Conservation (phyloP, 176 grass and related monocot species). For the Rhynchospora tenuis region DNA sequence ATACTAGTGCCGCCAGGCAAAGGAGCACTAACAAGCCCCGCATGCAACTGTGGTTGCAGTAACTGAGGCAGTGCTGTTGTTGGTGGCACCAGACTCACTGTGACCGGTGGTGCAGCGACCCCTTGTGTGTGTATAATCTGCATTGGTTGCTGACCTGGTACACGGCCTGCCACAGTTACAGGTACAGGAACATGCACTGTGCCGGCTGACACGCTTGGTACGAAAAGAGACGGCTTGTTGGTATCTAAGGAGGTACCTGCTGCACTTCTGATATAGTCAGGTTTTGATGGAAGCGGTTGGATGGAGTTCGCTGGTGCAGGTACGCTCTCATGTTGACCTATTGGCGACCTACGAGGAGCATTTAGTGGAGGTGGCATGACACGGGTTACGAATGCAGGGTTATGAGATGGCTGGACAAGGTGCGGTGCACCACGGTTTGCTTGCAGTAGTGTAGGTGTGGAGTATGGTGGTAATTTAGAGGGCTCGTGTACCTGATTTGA, state of each 20-base stretch:
- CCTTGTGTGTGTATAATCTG: conserved; percentile 34
- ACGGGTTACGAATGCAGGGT: conserved; percentile 33
- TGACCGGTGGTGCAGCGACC: conserved; percentile 27
- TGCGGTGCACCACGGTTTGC: conserved; percentile 43
- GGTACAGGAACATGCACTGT: conserved; percentile 12
- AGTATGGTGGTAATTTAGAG: conserved; percentile 37
- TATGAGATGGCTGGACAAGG: conserved; percentile 41
- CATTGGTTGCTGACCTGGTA: conserved; percentile 24
- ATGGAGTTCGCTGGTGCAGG: conserved; percentile 37
- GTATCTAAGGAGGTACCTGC: conserved; percentile 41
- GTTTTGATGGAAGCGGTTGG: conserved; percentile 31
- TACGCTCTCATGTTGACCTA: conserved; percentile 29
- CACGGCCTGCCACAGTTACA: conserved; percentile 36
- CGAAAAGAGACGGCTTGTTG: conserved; percentile 56
- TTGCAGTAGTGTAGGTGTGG: conserved; percentile 33
- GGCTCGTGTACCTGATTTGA: conserved; percentile 9
- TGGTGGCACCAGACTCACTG: conserved; percentile 27
- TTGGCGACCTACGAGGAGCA: conserved; percentile 28
- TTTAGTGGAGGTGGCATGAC: conserved; percentile 41
- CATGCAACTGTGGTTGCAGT: conserved; percentile 19
- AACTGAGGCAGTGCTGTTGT: conserved; percentile 28
- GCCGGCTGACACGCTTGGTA: conserved; percentile 40
- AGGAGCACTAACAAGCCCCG: conserved; percentile 2
- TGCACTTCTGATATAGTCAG: conserved; percentile 43
- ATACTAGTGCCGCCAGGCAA: not conserved